Evolutionary conservation across 73 alveolate species (phyloP).

Genomic region (Durusdinium trenchii): DNA sequence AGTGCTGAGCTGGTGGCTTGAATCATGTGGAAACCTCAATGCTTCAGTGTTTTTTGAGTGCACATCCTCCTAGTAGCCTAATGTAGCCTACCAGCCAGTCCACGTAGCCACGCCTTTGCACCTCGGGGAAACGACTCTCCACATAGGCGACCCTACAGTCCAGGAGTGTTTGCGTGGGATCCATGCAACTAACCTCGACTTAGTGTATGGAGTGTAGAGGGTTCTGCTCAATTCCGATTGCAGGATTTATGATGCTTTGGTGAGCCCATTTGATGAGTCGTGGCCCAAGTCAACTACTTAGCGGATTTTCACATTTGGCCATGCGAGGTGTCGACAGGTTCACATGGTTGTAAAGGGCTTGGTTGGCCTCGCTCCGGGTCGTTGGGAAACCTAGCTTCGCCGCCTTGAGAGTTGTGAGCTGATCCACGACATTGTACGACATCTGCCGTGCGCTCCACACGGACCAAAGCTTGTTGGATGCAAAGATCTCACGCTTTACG

Average conservation of each 20-base stretch:
- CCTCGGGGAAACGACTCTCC: too few species aligned
- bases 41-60: too few species aligned
- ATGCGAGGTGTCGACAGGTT: constrained; percentile 59
- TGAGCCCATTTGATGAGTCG: constrained; percentile 57
- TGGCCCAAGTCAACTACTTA: not conserved
- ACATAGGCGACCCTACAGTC: too few species aligned
- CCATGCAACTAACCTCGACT: too few species aligned
- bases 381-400: constrained; percentile 7
- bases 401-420: not conserved
- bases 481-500: constrained; percentile 55
- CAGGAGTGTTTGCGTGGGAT: too few species aligned
- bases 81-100: too few species aligned
- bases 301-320: not conserved
- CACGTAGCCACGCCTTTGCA: too few species aligned
- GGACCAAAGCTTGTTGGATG: not conserved
- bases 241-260: constrained; percentile 92
- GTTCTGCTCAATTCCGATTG: too few species aligned
- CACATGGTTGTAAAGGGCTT: constrained; percentile 76
- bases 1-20: too few species aligned
- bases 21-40: too few species aligned
- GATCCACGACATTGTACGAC: not conserved
- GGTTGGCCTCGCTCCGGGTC: constrained; percentile 77
- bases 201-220: too few species aligned
- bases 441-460: not conserved
- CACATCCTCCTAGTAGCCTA: too few species aligned